These are phyloP conservation scores for Epicoccum sorghinum DNA, from an alignment of 2,329 filamentous ascomycete genomes.

Conservation along the genomic window DNA sequence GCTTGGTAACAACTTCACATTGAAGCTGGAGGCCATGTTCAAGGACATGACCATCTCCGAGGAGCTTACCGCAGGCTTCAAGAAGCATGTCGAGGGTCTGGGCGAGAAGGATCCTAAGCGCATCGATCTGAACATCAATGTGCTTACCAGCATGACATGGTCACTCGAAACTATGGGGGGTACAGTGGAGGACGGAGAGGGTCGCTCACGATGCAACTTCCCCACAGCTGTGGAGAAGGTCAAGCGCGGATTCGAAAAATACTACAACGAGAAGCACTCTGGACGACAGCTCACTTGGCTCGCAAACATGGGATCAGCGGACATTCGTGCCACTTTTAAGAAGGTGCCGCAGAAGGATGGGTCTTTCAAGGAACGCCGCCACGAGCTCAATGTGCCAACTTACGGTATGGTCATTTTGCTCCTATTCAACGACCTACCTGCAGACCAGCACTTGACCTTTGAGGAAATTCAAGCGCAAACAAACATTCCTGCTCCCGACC, in stretches of 20 bases:
- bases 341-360: slow-evolving; percentile 73
- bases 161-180: slow-evolving; percentile 83
- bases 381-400: slow-evolving; percentile 91
- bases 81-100: slow-evolving; percentile 67
- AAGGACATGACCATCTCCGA: slow-evolving; percentile 90
- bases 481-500: slow-evolving; percentile 75
- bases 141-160: slow-evolving; percentile 95
- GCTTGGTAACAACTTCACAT: slow-evolving; percentile 90
- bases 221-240: slow-evolving; percentile 75
- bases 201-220: slow-evolving; percentile 67
- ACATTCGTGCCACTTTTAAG: slow-evolving; percentile 81
- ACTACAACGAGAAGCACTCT: slow-evolving; percentile 85
- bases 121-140: slow-evolving; percentile 81
- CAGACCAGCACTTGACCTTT: slow-evolving; percentile 59
- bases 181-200: slow-evolving; percentile 57
- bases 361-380: slow-evolving; percentile 69
- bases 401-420: slow-evolving; percentile 90
- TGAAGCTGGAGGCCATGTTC: slow-evolving; percentile 96
- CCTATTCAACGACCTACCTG: slow-evolving; percentile 80
- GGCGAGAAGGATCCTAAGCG: slow-evolving; percentile 64
- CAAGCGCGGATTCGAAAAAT: slow-evolving; percentile 85
- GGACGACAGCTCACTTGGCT: slow-evolving; percentile 89
- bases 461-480: slow-evolving; percentile 85
- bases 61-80: slow-evolving; percentile 80
- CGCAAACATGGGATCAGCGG: slow-evolving; percentile 77